phyloP scores from a whole-genome alignment of 2,329 filamentous ascomycete genomes.

The Trichophyton verrucosum region DNA sequence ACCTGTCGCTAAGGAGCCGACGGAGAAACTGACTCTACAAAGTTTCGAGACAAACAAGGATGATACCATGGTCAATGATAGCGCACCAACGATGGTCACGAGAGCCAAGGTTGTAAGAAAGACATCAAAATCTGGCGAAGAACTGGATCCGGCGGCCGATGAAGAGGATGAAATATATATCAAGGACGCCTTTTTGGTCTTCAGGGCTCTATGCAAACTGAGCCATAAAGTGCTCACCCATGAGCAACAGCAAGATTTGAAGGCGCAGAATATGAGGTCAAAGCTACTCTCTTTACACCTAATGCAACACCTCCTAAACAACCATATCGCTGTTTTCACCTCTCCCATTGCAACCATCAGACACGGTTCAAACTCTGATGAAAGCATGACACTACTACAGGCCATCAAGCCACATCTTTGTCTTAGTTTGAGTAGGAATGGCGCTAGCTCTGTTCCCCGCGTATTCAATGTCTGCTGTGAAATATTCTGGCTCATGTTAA shows the following conservation, averaged over 20 bases:
- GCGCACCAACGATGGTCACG: conserved; percentile 55
- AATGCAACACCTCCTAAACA: conserved; percentile 89
- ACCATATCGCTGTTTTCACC: conserved; percentile 80
- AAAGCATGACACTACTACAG: conserved; percentile 76
- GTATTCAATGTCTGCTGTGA: conserved; percentile 95
- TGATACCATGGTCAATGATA: conserved; percentile 53
- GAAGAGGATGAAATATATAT: conserved; percentile 93
- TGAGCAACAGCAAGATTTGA: conserved; percentile 84
- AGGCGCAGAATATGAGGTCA: conserved; percentile 91
- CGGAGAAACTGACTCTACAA: conserved; percentile 52
- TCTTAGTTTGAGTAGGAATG: conserved; percentile 86
- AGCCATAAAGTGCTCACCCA: conserved; percentile 83
- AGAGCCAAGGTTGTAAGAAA: conserved; percentile 40
- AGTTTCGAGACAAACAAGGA: conserved; percentile 59
- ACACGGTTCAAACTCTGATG: conserved; percentile 74
- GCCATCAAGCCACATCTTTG: conserved; percentile 96
- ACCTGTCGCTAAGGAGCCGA: conserved; percentile 41
- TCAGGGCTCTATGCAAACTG: conserved; percentile 92
- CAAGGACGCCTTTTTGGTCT: conserved; percentile 91
- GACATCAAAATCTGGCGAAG: conserved; percentile 34
- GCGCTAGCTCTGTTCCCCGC: conserved; percentile 77
- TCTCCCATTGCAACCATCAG: conserved; percentile 86
- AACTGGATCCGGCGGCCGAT: conserved; percentile 33
- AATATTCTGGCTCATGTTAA: conserved; percentile 96
- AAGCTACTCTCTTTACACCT: conserved; percentile 92